Evolutionary conservation across 1,139 yeast genomes (phyloP), one percentile per base, ranked within the genome.

Genomic region (Saccharomycopsis phalli): DNA sequence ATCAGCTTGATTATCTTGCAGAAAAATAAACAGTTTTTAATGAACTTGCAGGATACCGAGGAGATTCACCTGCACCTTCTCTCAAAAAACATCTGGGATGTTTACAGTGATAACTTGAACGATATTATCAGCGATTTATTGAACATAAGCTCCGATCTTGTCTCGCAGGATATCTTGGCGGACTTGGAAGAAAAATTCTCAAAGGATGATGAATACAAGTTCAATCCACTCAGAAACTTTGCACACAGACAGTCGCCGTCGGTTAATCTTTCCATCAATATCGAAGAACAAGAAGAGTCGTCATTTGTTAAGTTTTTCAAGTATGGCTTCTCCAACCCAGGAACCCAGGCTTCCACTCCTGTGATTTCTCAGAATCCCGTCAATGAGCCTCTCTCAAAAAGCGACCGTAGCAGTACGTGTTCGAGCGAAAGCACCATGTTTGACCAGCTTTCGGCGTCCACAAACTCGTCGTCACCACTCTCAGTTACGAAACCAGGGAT

Each of bases 31-130:
- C 67, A 68, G 5, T 61, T 71, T n/a, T 61, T 78, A 38, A 59
- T 72, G 63, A 60, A 65, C 19, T 65, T 76, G 42, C 62, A 60
- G 18, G 81, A 76, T 48, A 77, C 75, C 47, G 86, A 77, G 51
- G 73, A 75, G 19, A 63, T 76, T 22, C 69, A 76, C 50, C 81
- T 75, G 52, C 80, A 74, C 46, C 61, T 78, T 46, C 62, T 78
- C 41, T 75, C 79, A 36, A 76, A 74, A 44, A 68, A 68, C 28
- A 54, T 68, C 34, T 67, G 72, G 72, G 66, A 63, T 34, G 59
- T 56, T 2, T 68, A 62, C 63, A 74, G 54, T 3, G 52, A 53
- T 30, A 63, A 63, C 41, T 63, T 61, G 63, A 79, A 78, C 20
- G 56, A 60, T 31, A 68, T 73, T 25, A 60, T 75, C 40, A 63